Evolutionary conservation across 768 basidiomycete species (phyloP), one percentile per base, ranked within the genome.

Genomic region (Panaeolus cyanescens): DNA sequence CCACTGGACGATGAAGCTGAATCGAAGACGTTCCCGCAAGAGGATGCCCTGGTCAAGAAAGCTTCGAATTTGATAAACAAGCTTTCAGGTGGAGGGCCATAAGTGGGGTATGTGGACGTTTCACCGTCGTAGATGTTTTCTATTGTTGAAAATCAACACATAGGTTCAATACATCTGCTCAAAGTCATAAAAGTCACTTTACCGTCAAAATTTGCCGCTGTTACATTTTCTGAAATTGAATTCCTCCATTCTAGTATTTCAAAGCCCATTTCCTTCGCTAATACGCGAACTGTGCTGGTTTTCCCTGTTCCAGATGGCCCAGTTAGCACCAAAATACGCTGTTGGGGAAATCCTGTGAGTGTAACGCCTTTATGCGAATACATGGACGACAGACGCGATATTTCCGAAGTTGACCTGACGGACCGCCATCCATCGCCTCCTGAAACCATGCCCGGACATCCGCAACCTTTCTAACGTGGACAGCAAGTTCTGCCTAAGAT

Each of bases 271-370:
- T 96, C 93, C 15, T 75, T 76, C 0, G 92, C 81, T 20, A 99
- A 76, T 2, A 95, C 83, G 28, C 85, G 84, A 2, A 99, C 65
- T 0, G 93, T 93, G 0, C 95, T 84, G 0, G 96, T 97, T 79
- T 99, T 99, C 0, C 87, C 96, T 0, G 88, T 85, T 1, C 96
- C 96, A 7, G 96, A 89, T 0, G 94, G 93, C 1, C 96, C 96
- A 2, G 92, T 91, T 10, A 99, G 75, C 0, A 86, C 85, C 6
- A 99, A 83, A 30, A 99, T 86, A 50, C 95, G 83, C 92, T 98
- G 53, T 22, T 31, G 20, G n/a, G 30, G 34, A 25, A 32, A 33
- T 13, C n/a, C n/a, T n/a, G n/a, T n/a, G n/a, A n/a, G n/a, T n/a
- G n/a, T n/a, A n/a, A n/a, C n/a, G n/a, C n/a, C n/a, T 32, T 40